Base-by-base conservation (phyloP, 1,284 basidiomycete genomes). In the Stygiomarasmius scandens region DNA sequence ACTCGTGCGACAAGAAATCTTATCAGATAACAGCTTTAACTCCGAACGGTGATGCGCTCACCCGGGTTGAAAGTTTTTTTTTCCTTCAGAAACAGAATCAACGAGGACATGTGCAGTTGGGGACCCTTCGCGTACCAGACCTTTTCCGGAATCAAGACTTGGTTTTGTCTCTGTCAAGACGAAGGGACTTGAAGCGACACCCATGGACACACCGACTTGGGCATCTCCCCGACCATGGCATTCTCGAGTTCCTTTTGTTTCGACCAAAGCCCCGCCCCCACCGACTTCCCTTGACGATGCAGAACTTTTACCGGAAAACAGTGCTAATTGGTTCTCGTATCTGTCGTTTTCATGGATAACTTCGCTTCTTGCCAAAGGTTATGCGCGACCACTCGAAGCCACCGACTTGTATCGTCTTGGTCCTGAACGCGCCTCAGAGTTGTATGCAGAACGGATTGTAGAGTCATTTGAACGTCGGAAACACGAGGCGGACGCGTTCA, bases 341-440 rank as follows among this genome's bases (percentile, higher is more conserved):
- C 12, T 54, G 19, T 46, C 52, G n/a, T 54, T 54, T n/a, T 54
- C 52, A n/a, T 54, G 52, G 52, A 54, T 54, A 43, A 54, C 52
- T 14, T 22, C 41, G 5, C 44, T 54, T 10, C 43, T 54, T 14
- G 43, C 25, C 5, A 46, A 46, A 32, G 52, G 52, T 22, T 54
- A 54, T 19, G 52, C 52, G 25, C 52, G 52, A 19, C 52, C 52
- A 34, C 32, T 54, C 11, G 52, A 54, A 46, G 34, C 27, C n/a
- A 44, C 52, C 1, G 52, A 54, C 22, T 34, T 54, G n/a, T 54
- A 54, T 46, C 52, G 52, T 22, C 20, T 54, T 9, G 43, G 32
- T n/a, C 43, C 32, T 12, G 46, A 23, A 2, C 38, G 43, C 19
- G 16, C 52, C 9, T 23, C 52, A 19, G 44, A 54, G n/a, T 24